Percentiles rank a stretch among this genome's conserved stretches.
Evolutionary conservation across 176 grass and related monocot species (phyloP).

Genomic region (Miscanthus lutarioriparius): DNA sequence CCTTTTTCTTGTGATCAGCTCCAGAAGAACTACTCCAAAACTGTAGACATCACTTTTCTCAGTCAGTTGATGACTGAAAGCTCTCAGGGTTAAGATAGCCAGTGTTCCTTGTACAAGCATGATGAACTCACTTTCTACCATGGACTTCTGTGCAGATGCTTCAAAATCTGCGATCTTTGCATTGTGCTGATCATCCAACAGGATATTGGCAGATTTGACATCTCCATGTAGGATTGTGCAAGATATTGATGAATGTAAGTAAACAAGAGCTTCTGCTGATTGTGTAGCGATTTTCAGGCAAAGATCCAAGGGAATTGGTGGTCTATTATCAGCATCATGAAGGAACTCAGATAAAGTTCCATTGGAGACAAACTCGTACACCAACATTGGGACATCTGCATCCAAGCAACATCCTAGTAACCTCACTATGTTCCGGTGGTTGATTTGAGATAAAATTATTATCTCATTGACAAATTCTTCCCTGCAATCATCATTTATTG

Average conservation of each 20-base stretch:
- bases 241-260: slow-evolving; percentile 47
- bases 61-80: slow-evolving; percentile 57
- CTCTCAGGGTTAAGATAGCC: slow-evolving; percentile 70
- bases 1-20: slow-evolving; percentile 64
- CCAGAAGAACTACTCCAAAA: slow-evolving; percentile 63
- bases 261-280: slow-evolving; percentile 43
- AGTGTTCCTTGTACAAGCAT: slow-evolving; percentile 64
- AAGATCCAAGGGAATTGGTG: slow-evolving; percentile 35
- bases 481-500: slow-evolving; percentile 27
- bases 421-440: slow-evolving; percentile 25
- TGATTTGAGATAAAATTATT: too few relatives aligned
- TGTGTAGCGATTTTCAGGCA: slow-evolving; percentile 40
- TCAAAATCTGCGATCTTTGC: slow-evolving; percentile 61
- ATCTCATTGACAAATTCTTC: too few relatives aligned
- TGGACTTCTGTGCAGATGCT: slow-evolving; percentile 51
- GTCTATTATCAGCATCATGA: background rate
- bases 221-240: slow-evolving; percentile 45
- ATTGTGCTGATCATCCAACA: slow-evolving; percentile 41
- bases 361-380: slow-evolving; percentile 50
- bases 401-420: slow-evolving; percentile 57
- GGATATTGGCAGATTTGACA: slow-evolving; percentile 56
- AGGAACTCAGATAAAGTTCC: slow-evolving; percentile 49
- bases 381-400: slow-evolving; percentile 43
- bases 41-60: slow-evolving; percentile 83
- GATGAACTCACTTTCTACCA: slow-evolving; percentile 56